Evolutionary conservation across 2,329 filamentous ascomycete genomes (phyloP).

Genomic region (Trichoderma sp.): DNA sequence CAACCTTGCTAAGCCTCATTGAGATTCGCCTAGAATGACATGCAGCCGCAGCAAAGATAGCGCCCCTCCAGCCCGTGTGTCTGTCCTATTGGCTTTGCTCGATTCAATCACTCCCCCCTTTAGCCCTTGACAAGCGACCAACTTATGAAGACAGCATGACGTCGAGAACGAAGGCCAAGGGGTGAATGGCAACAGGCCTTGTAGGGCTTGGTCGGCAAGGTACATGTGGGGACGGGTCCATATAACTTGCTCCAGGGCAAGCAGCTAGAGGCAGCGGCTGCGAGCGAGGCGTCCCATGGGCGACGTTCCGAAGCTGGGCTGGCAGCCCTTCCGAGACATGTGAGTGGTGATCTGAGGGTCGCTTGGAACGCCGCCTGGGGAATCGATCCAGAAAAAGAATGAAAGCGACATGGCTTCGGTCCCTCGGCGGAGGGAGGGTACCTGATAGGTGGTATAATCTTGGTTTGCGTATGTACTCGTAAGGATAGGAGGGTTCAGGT

Average conservation of each 20-base stretch:
- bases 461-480: not conserved
- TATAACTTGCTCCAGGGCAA: not conserved
- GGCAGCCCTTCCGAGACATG: not conserved
- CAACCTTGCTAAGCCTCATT: not conserved
- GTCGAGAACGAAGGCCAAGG: not conserved
- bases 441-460: not conserved
- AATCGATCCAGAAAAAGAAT: constrained; percentile 5
- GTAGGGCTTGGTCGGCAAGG: constrained; percentile 5
- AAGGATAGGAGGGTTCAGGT: constrained; percentile 1
- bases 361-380: constrained; percentile 2
- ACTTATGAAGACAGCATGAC: constrained; percentile 23
- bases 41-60: constrained; percentile 8
- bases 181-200: constrained; percentile 25
- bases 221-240: constrained; percentile 18
- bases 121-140: not conserved
- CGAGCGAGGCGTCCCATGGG: not conserved
- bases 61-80: not conserved
- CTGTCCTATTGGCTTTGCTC: not conserved
- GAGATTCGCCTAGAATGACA: constrained; percentile 3
- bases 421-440: not conserved
- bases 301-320: constrained; percentile 1
- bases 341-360: constrained; percentile 18
- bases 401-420: constrained; percentile 12
- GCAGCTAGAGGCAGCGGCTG: not conserved
- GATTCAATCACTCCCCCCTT: not conserved